Base-by-base conservation (phyloP, 2,329 filamentous ascomycete species). In the Bimuria novae-zelandiae region DNA sequence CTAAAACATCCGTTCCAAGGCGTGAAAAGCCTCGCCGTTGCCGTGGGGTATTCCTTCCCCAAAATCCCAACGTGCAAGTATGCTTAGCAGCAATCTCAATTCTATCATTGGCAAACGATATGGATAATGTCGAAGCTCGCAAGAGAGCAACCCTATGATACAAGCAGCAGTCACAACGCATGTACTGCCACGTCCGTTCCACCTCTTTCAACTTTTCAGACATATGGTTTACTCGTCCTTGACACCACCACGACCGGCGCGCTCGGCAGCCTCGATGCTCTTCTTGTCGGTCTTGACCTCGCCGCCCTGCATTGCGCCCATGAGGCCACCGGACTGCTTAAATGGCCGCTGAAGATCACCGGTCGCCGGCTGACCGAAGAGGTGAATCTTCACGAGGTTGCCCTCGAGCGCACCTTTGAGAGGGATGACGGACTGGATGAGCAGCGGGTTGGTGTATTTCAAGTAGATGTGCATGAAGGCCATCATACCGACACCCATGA, bases 401-500 rank as follows among this genome's bases (percentile, higher is more conserved):
- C 88, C 84, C 83, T 99, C 94, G 77, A 99, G 84, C 40, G 92
- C 93, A 73, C 89, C 84, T 88, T 99, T 99, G 77, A 97, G 82
- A 29, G 94, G 94, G 73, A 99, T 94, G 80, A 99, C 96, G 76
- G 89, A 95, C 85, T 99, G 94, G 80, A 99, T 96, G 70, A 97
- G 82, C 46, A 99, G 89, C 36, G 94, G 94, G 86, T 97, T 99
- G 80, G 92, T 97, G 88, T 97, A 99, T 77, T 97, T 92, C 84
- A 99, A 89, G 87, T 97, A 99, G 57, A 99, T 64, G 81, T 99
- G 94, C 93, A 99, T 97, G 72, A 97, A 90, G 57, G 78, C 86
- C 93, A 99, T 97, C 92, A 99, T 99, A 76, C 84, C 92, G 54
- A 99, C 82, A 55, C 94, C 94, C 90, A 96, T 97, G 69, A 95